Evolutionary conservation across 169 alveolate species (phyloP), one percentile per base, ranked within the genome.

Genomic region (Plasmodium vivax): DNA sequence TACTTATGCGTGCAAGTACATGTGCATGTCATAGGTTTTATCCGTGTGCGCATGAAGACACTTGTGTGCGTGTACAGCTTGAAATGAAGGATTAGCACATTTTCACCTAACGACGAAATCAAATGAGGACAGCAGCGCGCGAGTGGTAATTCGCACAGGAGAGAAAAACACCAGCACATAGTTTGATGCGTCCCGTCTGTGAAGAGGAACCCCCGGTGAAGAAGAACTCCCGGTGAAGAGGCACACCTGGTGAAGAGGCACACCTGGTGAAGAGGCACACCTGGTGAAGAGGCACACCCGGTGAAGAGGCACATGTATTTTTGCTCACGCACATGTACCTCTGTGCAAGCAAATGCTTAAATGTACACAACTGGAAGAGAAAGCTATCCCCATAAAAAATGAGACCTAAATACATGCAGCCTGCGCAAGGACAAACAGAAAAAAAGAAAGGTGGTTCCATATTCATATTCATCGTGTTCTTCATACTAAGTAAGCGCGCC

Each of bases 341-440:
- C 34, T 34, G 54, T 14, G 43, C 43, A 74, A n/a, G 54, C 43
- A 74, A n/a, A 74, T 34, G 56, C 34, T 23, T 62, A 62, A n/a
- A 62, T 62, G 75, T 62, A 62, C 30, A 83, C 68, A 83, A 30
- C 16, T 62, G 45, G 73, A 9, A 83, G 56, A 58, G 43, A 47
- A 36, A 62, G 47, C 6, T 38, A 73, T 27, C 51, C 38, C 62
- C 32, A 82, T 56, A 82, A 56, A 85, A 85, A 85, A 85, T 85
- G 93, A 85, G 85, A 85, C 93, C 83, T 73, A 85, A 85, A 47
- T 85, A 85, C 77, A 85, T 85, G 83, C 93, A 85, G 84, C 19
- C 45, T 73, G 47, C 81, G 62, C 93, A 72, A 73, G 93, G 83
- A 54, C 84, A 85, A 85, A 38, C 47, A 72, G 93, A 85, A 85